A percentile compares a stretch with the other conserved stretches of the same genome.
These are phyloP conservation scores for Colletotrichum theobromicola DNA, from an alignment of 2,329 filamentous ascomycete species.

Conservation along the genomic window DNA sequence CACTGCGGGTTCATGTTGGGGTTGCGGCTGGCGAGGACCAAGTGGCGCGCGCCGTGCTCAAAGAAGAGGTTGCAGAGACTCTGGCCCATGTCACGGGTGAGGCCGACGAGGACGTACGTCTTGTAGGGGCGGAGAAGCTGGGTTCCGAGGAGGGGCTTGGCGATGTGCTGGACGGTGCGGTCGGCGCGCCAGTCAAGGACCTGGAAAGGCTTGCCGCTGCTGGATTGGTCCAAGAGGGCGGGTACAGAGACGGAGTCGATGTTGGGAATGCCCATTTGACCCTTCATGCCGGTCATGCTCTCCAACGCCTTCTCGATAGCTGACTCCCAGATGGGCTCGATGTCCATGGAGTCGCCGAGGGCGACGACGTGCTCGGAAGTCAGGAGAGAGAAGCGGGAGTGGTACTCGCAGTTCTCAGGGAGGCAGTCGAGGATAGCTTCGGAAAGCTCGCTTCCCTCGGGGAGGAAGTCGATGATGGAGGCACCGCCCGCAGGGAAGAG, in stretches of 20 bases:
- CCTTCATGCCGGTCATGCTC: neutral
- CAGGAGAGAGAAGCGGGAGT: constrained; percentile 22
- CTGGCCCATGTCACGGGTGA: constrained; percentile 36
- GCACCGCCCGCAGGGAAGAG: constrained; percentile 27
- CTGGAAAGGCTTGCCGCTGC: constrained; percentile 27
- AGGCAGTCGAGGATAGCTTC: constrained; percentile 26
- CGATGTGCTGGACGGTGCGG: constrained; percentile 27
- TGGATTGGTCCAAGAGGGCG: constrained; percentile 25
- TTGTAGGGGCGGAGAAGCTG: constrained; percentile 32
- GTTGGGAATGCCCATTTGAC: neutral
- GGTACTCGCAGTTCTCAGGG: constrained; percentile 31
- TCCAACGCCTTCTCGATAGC: constrained; percentile 25
- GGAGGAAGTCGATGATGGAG: constrained; percentile 38
- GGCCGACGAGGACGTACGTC: constrained; percentile 37
- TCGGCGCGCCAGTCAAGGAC: constrained; percentile 45
- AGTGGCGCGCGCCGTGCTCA: constrained; percentile 33
- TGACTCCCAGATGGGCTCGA: constrained; percentile 24
- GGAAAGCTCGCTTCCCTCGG: constrained; percentile 29
- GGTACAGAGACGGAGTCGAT: constrained; percentile 26
- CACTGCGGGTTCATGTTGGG: constrained; percentile 30
- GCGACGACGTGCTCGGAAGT: constrained; percentile 1
- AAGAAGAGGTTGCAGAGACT: constrained; percentile 43
- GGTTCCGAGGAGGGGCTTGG: constrained; percentile 27
- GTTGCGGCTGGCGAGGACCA: constrained; percentile 41
- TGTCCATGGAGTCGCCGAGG: neutral